Conservation (phyloP, 257 asterid species). For the Buddleja alternifolia region DNA sequence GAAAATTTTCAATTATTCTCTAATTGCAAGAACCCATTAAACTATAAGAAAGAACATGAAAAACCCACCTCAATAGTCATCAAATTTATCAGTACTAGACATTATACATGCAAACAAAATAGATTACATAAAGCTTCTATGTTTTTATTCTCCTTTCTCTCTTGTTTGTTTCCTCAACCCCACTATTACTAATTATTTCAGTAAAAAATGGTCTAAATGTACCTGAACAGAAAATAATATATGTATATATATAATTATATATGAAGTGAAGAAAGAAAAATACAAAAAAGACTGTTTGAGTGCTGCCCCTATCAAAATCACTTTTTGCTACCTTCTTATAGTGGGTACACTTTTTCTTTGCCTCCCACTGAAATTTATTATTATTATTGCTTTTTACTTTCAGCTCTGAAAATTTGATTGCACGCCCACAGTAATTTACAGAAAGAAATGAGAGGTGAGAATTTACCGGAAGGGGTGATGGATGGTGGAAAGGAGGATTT, state of each 20-base stretch:
- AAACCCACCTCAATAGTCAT: conserved; percentile 48
- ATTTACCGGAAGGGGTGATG: background rate
- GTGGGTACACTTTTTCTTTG: background rate
- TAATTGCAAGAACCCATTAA: conserved; percentile 6
- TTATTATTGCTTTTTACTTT: background rate
- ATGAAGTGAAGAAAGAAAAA: no score
- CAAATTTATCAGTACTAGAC: conserved; percentile 36
- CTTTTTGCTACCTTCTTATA: background rate
- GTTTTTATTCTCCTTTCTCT: no score
- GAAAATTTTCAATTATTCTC: conserved; percentile 40
- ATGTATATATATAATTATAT: no score
- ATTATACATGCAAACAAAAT: conserved; percentile 50
- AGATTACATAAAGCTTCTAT: conserved; percentile 28
- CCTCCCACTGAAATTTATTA: background rate
- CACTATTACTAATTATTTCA: conserved; percentile 38
- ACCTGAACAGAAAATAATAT: conserved; percentile 26
- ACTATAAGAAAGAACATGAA: conserved; percentile 49
- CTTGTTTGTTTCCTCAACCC: conserved; percentile 25
- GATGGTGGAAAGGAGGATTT: background rate
- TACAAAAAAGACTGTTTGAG: background rate
- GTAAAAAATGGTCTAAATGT: conserved; percentile 37
- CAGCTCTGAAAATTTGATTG: background rate
- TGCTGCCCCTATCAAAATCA: background rate
- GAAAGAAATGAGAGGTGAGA: background rate
- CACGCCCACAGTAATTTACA: background rate